Conservation (phyloP, 1,284 basidiomycete species). For the Cystobasidiaceae sp. region DNA sequence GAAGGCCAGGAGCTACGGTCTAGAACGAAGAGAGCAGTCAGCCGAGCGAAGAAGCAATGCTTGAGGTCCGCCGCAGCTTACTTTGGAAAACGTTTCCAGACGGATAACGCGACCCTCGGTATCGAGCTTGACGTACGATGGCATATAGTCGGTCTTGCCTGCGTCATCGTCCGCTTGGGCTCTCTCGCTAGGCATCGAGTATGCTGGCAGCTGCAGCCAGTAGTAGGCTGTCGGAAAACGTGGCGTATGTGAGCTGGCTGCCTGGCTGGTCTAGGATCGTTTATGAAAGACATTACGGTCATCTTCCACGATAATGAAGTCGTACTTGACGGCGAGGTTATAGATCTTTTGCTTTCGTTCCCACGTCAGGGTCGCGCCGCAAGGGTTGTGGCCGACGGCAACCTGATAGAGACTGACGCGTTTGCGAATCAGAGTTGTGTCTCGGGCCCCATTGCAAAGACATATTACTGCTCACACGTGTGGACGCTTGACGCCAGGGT, state of each 20-base stretch:
- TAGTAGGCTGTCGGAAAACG: conserved; percentile 56
- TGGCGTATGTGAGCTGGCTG: not conserved
- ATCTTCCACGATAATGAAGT: conserved; percentile 47
- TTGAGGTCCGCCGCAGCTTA: not conserved
- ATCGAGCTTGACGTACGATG: conserved; percentile 68
- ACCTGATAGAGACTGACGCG: conserved; percentile 63
- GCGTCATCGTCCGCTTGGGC: not conserved
- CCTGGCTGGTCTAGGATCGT: not conserved
- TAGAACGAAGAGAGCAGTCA: conserved; percentile 41
- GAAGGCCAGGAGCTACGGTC: conserved; percentile 37
- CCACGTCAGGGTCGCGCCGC: conserved; percentile 57
- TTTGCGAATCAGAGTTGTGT: not conserved
- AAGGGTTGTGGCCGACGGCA: conserved; percentile 73
- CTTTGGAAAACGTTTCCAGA: conserved; percentile 67
- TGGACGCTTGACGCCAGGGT: conserved; percentile 58
- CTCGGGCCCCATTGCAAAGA: not conserved
- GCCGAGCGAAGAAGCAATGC: not conserved
- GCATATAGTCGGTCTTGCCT: conserved; percentile 51
- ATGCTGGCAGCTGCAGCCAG: conserved; percentile 55
- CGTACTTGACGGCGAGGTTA: conserved; percentile 68
- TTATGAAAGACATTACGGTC: conserved; percentile 38
- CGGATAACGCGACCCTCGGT: conserved; percentile 72
- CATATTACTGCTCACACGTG: conserved; percentile 51
- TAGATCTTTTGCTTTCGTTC: conserved; percentile 71
- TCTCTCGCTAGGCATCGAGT: not conserved